Base-by-base conservation (phyloP, 1,139 yeast genomes). In the Geotrichum restrictum region DNA sequence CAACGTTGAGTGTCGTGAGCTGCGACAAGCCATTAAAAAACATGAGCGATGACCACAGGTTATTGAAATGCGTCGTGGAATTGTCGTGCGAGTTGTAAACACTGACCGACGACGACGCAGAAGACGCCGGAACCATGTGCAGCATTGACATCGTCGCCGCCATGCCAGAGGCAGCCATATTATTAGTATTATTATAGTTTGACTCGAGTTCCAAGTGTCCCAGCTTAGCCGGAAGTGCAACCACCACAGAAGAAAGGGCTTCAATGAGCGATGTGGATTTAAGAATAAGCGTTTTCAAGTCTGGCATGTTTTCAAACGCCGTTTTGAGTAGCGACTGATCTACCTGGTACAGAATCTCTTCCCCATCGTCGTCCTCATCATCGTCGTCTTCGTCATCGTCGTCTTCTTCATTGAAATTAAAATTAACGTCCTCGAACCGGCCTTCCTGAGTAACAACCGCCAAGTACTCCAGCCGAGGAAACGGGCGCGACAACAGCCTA, bases 161-260 rank as follows among this genome's bases (percentile, higher is more conserved):
- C n/a, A n/a, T n/a, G n/a, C n/a, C n/a, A n/a, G 32, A 24, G 24
- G 36, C 2, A 37, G 45, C n/a, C 29, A 39, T 22, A n/a, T 16
- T 6, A 13, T 11, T 40, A n/a, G 19, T 18, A 21, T 32, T 36
- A 22, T 37, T 37, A 14, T 45, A 45, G n/a, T 45, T 45, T 4
- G 48, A 34, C 40, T 45, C 48, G 24, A 45, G 42, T 22, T 45
- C 48, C 24, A 45, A 42, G 10, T 37, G 41, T 11, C 13, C 24
- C 8, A 45, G 36, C 6, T 27, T 19, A n/a, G 42, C 22, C 7
- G 48, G 48, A 45, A 45, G 19, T n/a, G n/a, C n/a, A n/a, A n/a
- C n/a, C 14, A 38, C 32, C 14, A 36, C 41, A 6, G 48, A 42
- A 4, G 33, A 14, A 37, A 45, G 37, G 3, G 48, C 48, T n/a